Evolutionary conservation across 2,329 filamentous ascomycete species (phyloP).

Genomic region (Purpureocillium takamizusanense): DNA sequence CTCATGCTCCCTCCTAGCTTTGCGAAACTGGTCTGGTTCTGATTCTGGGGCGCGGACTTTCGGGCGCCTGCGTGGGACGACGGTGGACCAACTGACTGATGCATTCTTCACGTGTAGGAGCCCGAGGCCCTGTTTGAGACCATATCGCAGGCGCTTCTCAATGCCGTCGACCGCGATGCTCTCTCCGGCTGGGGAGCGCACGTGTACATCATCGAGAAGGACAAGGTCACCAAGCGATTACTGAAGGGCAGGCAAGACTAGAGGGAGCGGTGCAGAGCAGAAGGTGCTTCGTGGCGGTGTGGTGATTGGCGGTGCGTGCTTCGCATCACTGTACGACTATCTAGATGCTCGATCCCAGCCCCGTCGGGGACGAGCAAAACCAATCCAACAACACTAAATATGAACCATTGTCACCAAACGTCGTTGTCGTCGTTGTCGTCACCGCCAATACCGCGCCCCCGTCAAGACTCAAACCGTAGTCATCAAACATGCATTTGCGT

Average conservation of each 20-base stretch:
- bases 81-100: no score
- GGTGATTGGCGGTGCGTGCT: constrained; percentile 6
- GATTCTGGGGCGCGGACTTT: no score
- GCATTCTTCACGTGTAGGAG: constrained; percentile 36
- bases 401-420: no score
- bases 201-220: constrained; percentile 99
- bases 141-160: constrained; percentile 89
- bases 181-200: constrained; percentile 97
- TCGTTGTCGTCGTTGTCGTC: no score
- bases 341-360: constrained; percentile 8
- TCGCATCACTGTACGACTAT: constrained; percentile 9
- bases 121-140: constrained; percentile 98
- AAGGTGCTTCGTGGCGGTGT: constrained; percentile 6
- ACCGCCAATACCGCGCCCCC: no score
- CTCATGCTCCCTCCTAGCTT: no score
- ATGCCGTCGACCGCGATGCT: constrained; percentile 92
- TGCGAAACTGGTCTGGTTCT: no score
- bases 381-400: not conserved
- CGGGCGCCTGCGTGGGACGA: no score
- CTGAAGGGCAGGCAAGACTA: constrained; percentile 96
- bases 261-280: constrained; percentile 6
- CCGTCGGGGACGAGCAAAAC: constrained; percentile 3
- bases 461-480: not conserved
- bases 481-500: not conserved
- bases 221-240: constrained; percentile 98